phyloP scores from a whole-genome alignment of 139 green algal species.

The Zygnema cylindricum region DNA sequence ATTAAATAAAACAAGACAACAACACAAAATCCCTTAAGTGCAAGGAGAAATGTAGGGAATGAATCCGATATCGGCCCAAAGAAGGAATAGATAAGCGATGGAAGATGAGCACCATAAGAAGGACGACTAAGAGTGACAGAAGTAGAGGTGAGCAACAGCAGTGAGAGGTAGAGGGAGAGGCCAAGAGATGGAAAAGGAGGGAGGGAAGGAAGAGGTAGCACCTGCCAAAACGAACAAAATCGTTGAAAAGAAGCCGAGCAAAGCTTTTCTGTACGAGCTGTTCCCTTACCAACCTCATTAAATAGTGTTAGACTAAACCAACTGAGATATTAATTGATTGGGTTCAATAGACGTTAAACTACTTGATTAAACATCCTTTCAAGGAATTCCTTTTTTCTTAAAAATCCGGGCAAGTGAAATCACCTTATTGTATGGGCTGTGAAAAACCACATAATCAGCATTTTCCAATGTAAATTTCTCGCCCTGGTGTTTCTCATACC shows the following conservation, averaged over 20 bases:
- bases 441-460: conserved; percentile 71
- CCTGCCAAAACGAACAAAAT: conserved; percentile 60
- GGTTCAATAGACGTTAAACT: too few species aligned
- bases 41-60: too few species aligned
- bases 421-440: conserved; percentile 80
- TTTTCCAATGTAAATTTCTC: conserved; percentile 54
- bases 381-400: too few species aligned
- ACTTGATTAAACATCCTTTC: too few species aligned
- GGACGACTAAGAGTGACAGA: neutral
- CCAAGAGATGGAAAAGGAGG: neutral
- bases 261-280: conserved; percentile 79
- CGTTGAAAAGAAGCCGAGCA: conserved; percentile 71
- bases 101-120: too few species aligned
- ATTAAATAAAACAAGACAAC: too few species aligned
- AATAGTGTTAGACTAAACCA: too few species aligned
- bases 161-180: neutral
- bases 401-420: too few species aligned
- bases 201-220: neutral
- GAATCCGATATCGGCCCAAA: too few species aligned
- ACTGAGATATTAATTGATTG: too few species aligned
- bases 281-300: neutral
- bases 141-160: neutral
- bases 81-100: too few species aligned
- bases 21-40: too few species aligned
- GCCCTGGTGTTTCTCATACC: conserved; percentile 46